Evolutionary conservation across 345 rosid species (phyloP), one percentile per base, ranked within the genome.

Genomic region (Isatis tinctoria): DNA sequence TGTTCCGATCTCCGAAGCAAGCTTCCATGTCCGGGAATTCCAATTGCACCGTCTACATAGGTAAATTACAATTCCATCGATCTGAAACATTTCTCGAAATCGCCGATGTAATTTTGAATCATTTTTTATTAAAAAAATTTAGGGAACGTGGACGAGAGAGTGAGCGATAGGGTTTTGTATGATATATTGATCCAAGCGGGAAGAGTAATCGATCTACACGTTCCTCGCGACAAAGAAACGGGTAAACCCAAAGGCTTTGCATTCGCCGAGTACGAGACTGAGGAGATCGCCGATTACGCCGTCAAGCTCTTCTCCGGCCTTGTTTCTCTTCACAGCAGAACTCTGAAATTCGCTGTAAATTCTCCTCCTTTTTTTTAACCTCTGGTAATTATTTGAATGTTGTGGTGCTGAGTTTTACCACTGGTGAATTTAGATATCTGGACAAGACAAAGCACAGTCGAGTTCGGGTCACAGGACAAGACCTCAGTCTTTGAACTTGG

Each of bases 151-250:
- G 98, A 91, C 43, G 98, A 91, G 72, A 83, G 82, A 76, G 97
- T 94, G 24, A 88, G 88, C 69, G 96, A 95, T 20, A 87, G 96
- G 75, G 93, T 88, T 51, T 72, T 95, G 68, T 92, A 90, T 53
- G 97, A 95, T 74, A 95, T 95, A 26, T 73, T 87, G 30, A 92
- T 95, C 22, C 93, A 95, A 85, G 97, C 97, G 2, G 99, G 99
- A 45, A 79, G 85, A 36, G 92, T 95, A 1, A 83, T 87, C 14
- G 96, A 90, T 59, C 78, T 95, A 68, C 77, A 92, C 76, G 84
- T 95, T 27, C 99, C 97, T 63, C 86, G 89, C 14, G 97, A 95
- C 70, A 85, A 78, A 75, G 97, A 90, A 73, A 90, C 96, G 11
- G 97, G 88, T 58, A 87, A 69, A 72, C 94, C 94, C 33, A 90